Base-by-base conservation (phyloP, 1,139 yeast genomes). In the Debaryomyces fabryi region DNA sequence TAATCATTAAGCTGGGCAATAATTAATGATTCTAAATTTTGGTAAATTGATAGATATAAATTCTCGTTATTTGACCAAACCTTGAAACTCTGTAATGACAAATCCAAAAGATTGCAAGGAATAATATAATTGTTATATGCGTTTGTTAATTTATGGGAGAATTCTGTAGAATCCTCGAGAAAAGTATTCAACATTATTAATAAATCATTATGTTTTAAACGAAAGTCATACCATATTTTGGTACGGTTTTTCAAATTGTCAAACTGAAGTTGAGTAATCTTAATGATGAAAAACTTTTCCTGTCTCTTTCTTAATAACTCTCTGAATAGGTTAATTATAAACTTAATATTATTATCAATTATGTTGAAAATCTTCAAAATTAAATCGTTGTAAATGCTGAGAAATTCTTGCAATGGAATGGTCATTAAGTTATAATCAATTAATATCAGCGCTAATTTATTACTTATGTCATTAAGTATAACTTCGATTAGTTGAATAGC, bases 291-390 rank as follows among this genome's bases (percentile, higher is more conserved):
- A 60, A 87, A 87, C 53, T 83, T 85, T 49, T 88, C 96, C 13
- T 83, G 81, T 42, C 96, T 71, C 59, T 85, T 88, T 51, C 97
- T 74, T 33, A 88, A 72, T 10, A 88, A 67, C 55, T 91, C 97
- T 54, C 98, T 76, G 0, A 90, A 79, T 43, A 88, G 63, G 48
- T 73, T 75, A 9, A 70, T 62, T 66, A 71, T 65, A 46, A 62
- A 66, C 49, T 74, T 74, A 34, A 73, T 53, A 52, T 72, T 71
- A 38, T 58, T 59, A 36, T 74, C 78, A 8, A 75, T 63, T 7
- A 59, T 53, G 4, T 50, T 52, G 38, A 72, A 63, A 2, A 68
- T 51, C 8, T 57, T 56, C 1, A 46, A 16, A 0, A 65, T 52
- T 2, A 53, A 27, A 4, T 49, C 47, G n/a, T 60, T 57, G 37